A percentile compares a stretch with the other conserved stretches of the same genome.
Evolutionary conservation across 192 early-diverging fungal species (phyloP).

Genomic region (Linnemannia hyalina): DNA sequence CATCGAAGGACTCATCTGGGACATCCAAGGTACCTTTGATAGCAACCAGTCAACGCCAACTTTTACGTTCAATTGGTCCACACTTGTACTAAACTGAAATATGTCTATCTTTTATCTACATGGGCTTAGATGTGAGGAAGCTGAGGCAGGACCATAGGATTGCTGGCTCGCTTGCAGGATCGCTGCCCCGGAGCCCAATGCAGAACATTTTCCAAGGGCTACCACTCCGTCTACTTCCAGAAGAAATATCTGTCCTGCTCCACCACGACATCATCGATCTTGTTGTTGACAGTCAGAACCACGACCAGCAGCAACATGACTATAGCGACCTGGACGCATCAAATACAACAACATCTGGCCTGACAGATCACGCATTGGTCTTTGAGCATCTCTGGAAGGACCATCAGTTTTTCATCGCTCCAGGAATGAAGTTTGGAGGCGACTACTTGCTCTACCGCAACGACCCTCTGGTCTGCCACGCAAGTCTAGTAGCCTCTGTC

Average conservation of each 20-base stretch:
- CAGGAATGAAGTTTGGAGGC: slow-evolving; percentile 88
- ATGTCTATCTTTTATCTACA: neutral
- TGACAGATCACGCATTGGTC: slow-evolving; percentile 27
- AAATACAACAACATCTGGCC: neutral
- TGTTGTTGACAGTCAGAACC: neutral
- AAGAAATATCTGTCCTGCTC: slow-evolving; percentile 73
- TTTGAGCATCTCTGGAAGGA: slow-evolving; percentile 75
- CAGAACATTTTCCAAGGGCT: slow-evolving; percentile 85
- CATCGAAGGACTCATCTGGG: slow-evolving; percentile 40
- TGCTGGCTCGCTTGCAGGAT: slow-evolving; percentile 77
- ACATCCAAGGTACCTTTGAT: slow-evolving; percentile 28
- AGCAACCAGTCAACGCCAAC: neutral
- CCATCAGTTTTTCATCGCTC: slow-evolving; percentile 75
- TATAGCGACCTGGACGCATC: neutral
- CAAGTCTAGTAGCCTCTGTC: slow-evolving; percentile 72
- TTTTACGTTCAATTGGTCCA: neutral
- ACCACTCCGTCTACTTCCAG: slow-evolving; percentile 79
- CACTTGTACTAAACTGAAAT: too few species aligned
- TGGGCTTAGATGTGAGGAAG: slow-evolving; percentile 54
- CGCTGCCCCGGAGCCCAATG: slow-evolving; percentile 74
- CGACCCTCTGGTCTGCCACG: slow-evolving; percentile 80
- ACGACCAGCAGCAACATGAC: slow-evolving; percentile 17
- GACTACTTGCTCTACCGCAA: slow-evolving; percentile 88
- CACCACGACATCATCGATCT: slow-evolving; percentile 11
- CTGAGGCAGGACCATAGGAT: slow-evolving; percentile 71